These are phyloP conservation scores for Acacia acuminata DNA, from an alignment of 306 rosid species.

Conservation along the genomic window DNA sequence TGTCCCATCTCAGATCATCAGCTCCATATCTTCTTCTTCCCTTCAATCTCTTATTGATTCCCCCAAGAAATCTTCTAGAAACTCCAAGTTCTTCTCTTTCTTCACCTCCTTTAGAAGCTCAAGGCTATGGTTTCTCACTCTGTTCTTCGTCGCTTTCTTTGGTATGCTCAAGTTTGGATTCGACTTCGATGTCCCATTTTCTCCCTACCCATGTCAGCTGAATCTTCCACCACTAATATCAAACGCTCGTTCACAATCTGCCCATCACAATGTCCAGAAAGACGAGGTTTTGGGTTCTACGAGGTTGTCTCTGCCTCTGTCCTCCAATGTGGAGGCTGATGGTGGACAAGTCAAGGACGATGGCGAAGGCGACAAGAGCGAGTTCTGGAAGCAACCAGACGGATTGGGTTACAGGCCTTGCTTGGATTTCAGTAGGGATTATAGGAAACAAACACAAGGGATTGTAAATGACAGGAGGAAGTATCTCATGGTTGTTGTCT, in stretches of 20 bases:
- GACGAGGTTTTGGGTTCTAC: constrained; percentile 15
- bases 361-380: constrained; percentile 23
- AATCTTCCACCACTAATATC: constrained; percentile 27
- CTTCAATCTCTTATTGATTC: constrained; percentile 79
- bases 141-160: constrained; percentile 58
- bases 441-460: constrained; percentile 51
- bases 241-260: constrained; percentile 31
- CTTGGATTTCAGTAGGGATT: constrained; percentile 62
- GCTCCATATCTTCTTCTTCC: constrained; percentile 80
- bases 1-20: constrained; percentile 94
- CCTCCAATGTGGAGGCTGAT: constrained; percentile 39
- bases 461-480: constrained; percentile 58
- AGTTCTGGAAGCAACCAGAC: constrained; percentile 89
- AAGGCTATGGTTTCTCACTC: constrained; percentile 54
- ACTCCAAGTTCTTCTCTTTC: constrained; percentile 31
- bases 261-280: constrained; percentile 20
- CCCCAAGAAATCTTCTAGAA: constrained; percentile 75
- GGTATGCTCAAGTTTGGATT: constrained; percentile 67
- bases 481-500: constrained; percentile 83
- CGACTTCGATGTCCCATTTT: constrained; percentile 43
- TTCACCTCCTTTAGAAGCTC: constrained; percentile 40
- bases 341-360: constrained; percentile 1
- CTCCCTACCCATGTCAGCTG: constrained; percentile 56
- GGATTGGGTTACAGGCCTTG: constrained; percentile 88
- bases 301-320: constrained; percentile 24